These are phyloP conservation scores for Rusavskia elegans DNA, from an alignment of 495 filamentous ascomycete species.

Conservation along the genomic window DNA sequence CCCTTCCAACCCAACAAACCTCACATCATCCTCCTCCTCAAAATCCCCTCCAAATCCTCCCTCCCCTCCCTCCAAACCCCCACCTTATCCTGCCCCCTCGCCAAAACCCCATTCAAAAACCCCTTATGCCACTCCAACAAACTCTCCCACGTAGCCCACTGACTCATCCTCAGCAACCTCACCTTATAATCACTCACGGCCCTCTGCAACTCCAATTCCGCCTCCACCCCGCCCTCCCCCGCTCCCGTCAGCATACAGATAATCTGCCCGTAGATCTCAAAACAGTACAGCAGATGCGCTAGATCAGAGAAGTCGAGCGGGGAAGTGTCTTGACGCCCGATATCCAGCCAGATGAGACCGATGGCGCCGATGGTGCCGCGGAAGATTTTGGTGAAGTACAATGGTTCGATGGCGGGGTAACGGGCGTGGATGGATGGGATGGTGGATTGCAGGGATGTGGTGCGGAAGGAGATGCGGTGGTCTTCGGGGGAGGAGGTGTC, in stretches of 20 bases:
- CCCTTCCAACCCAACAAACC: background rate
- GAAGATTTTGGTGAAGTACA: constrained; percentile 11
- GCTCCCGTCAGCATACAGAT: background rate
- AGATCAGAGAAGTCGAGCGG: constrained; percentile 43
- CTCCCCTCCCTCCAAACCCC: constrained; percentile 8
- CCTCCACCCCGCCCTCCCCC: background rate
- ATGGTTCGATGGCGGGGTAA: constrained; percentile 6
- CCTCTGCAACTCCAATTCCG: constrained; percentile 5
- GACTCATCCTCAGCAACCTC: constrained; percentile 4
- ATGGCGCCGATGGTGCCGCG: constrained; percentile 6
- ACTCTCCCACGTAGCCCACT: constrained; percentile 7
- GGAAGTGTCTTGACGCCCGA: constrained; percentile 24
- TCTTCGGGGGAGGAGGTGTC: constrained; percentile 6
- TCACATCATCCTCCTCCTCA: constrained; percentile 4
- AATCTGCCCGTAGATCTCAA: constrained; percentile 11
- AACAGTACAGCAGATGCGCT: constrained; percentile 43
- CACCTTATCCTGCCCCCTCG: constrained; percentile 5
- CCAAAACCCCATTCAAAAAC: constrained; percentile 3
- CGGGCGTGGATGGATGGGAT: constrained; percentile 6
- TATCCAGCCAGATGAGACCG: constrained; percentile 10
- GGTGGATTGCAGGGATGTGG: background rate
- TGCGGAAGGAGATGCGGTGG: constrained; percentile 7
- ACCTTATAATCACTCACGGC: constrained; percentile 7
- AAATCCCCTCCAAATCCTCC: constrained; percentile 3
- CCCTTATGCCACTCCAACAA: constrained; percentile 8